Conservation (phyloP, 179 eudicot genomes). For the Spinacia oleracea region DNA sequence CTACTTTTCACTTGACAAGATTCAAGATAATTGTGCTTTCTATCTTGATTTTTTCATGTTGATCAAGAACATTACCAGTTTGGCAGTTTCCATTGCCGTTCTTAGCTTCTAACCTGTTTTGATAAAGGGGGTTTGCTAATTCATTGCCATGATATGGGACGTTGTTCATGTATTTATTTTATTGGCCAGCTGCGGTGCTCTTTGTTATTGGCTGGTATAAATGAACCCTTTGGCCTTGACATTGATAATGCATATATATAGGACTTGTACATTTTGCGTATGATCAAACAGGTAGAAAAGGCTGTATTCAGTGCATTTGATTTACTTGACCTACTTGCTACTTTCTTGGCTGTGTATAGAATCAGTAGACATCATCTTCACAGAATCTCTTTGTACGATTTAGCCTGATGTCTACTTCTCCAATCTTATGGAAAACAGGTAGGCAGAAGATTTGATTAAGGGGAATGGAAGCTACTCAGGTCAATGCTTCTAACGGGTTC, state of each 20-base stretch:
- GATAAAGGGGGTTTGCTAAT: background rate
- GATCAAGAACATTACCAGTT: background rate
- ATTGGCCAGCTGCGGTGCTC: too few species aligned
- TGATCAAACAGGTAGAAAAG: background rate
- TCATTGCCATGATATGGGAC: background rate
- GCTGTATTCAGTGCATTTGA: background rate
- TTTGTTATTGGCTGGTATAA: background rate
- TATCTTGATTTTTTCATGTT: background rate
- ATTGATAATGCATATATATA: background rate
- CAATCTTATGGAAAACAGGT: background rate
- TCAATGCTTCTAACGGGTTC: conserved; percentile 8
- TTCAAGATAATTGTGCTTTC: background rate
- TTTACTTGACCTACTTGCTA: background rate
- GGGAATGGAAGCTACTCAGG: conserved; percentile 27
- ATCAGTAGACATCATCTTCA: background rate
- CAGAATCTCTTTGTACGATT: background rate
- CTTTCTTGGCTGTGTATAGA: background rate
- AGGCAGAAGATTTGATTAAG: background rate
- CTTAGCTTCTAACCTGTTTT: background rate
- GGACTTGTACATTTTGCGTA: background rate
- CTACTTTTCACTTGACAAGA: too few species aligned
- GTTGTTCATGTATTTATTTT: too few species aligned
- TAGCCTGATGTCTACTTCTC: background rate
- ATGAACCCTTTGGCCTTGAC: too few species aligned
- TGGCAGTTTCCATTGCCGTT: background rate